Evolutionary conservation across 805 yeast genomes (phyloP).

Genomic region (Lachancea kluyveri): DNA sequence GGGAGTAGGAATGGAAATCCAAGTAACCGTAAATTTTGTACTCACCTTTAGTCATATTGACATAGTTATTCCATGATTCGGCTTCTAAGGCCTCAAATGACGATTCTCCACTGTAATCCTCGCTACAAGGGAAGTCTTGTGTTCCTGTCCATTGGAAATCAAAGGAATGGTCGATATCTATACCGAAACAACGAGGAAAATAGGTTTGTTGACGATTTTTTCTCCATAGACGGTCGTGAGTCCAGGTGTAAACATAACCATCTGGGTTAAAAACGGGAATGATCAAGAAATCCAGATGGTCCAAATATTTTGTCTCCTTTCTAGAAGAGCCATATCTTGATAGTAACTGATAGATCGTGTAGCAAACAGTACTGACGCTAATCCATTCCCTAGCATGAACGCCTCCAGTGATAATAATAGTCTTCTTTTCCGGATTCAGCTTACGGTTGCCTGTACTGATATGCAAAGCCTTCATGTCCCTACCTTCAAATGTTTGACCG

Average conservation of each 20-base stretch:
- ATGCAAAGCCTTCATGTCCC: constrained; percentile 63
- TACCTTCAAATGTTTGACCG: constrained; percentile 72
- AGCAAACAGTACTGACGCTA: constrained; percentile 63
- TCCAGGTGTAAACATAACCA: constrained; percentile 85
- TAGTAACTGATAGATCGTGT: constrained; percentile 43
- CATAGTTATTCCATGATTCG: constrained; percentile 39
- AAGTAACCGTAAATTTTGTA: constrained; percentile 69
- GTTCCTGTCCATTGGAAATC: constrained; percentile 65
- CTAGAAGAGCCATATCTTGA: constrained; percentile 37
- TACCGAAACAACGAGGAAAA: constrained; percentile 64
- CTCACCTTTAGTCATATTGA: constrained; percentile 36
- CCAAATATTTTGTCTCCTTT: constrained; percentile 42
- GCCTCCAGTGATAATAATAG: constrained; percentile 77
- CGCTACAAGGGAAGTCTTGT: constrained; percentile 68
- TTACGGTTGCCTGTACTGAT: constrained; percentile 43
- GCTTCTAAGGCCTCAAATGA: constrained; percentile 66
- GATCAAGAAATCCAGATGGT: constrained; percentile 62
- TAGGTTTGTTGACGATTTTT: constrained; percentile 78
- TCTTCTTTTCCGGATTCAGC: constrained; percentile 41
- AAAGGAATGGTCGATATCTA: constrained; percentile 82
- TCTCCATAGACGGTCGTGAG: constrained; percentile 75
- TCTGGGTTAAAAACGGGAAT: constrained; percentile 88
- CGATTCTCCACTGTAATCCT: constrained; percentile 70
- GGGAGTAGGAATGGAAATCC: constrained; percentile 82
- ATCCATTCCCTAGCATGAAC: constrained; percentile 92